These are phyloP conservation scores for Astrocystis sublimbata DNA, from an alignment of 495 filamentous ascomycete species.

Conservation along the genomic window DNA sequence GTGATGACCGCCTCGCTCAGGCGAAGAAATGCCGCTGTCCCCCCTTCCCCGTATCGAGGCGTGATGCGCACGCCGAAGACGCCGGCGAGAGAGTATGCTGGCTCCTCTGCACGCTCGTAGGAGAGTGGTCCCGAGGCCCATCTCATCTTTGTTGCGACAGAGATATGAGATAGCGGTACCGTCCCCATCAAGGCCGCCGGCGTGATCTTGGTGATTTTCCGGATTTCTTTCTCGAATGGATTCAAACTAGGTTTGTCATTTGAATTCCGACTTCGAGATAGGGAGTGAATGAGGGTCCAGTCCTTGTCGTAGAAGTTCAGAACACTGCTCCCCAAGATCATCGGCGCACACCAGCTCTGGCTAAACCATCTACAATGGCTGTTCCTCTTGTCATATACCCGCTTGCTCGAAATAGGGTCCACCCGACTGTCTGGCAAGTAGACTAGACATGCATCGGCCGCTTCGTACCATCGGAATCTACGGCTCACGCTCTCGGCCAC, in stretches of 20 bases:
- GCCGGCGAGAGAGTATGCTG: background rate
- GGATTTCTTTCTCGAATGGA: background rate
- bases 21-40: background rate
- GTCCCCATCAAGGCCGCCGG: background rate
- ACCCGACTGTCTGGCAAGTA: background rate
- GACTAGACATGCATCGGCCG: background rate
- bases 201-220: background rate
- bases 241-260: fast-evolving
- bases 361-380: background rate
- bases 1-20: background rate
- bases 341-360: background rate
- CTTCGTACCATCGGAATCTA: background rate
- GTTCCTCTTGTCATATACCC: background rate
- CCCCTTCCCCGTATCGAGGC: background rate
- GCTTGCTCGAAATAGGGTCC: background rate
- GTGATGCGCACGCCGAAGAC: background rate
- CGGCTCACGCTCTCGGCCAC: background rate
- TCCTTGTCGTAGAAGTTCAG: background rate
- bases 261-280: background rate
- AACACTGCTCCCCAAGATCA: background rate
- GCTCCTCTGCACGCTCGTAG: background rate
- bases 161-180: background rate
- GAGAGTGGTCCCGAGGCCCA: background rate
- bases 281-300: background rate
- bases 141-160: background rate